Conservation (phyloP, 768 basidiomycete species). For the Tricholoma flavovirens region DNA sequence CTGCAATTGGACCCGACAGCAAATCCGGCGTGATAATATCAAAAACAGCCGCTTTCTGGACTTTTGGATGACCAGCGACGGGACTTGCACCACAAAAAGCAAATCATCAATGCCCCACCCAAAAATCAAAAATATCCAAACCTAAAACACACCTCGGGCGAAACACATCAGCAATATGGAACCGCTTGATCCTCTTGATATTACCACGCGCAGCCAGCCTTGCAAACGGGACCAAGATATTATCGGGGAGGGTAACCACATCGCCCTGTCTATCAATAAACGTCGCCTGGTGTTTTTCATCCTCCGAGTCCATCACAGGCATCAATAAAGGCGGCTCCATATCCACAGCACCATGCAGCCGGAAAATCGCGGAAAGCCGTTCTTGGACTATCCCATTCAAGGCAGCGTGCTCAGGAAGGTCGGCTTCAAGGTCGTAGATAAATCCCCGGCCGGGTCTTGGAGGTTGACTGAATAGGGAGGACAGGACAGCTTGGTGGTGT, state of each 20-base stretch:
- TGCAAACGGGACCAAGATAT: constrained; percentile 74
- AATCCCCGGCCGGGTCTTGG: constrained; percentile 59
- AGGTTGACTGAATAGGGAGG: constrained; percentile 72
- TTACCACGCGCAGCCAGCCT: constrained; percentile 68
- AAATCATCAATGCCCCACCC: constrained; percentile 4
- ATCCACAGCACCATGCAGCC: constrained; percentile 85
- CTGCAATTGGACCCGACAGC: constrained; percentile 54
- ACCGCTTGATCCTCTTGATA: constrained; percentile 73
- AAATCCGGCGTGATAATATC: constrained; percentile 81
- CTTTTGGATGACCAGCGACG: constrained; percentile 68
- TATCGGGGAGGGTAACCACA: constrained; percentile 65
- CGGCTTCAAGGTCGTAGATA: constrained; percentile 68
- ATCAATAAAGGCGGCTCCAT: constrained; percentile 83
- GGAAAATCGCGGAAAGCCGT: constrained; percentile 69
- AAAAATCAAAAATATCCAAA: constrained; percentile 7
- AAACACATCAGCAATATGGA: constrained; percentile 71
- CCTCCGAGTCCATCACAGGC: constrained; percentile 58
- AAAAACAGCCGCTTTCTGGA: constrained; percentile 69
- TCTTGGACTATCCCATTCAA: constrained; percentile 75
- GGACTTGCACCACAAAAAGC: constrained; percentile 33
- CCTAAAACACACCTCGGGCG: constrained; percentile 47
- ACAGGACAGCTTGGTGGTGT: constrained; percentile 73
- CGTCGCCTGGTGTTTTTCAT: constrained; percentile 59
- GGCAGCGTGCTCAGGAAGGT: constrained; percentile 62
- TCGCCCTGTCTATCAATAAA: constrained; percentile 81